Percentiles rank a stretch among this genome's conserved stretches.
Evolutionary conservation across 441 rosid species (phyloP).

Genomic region (Adansonia rubrostipa): DNA sequence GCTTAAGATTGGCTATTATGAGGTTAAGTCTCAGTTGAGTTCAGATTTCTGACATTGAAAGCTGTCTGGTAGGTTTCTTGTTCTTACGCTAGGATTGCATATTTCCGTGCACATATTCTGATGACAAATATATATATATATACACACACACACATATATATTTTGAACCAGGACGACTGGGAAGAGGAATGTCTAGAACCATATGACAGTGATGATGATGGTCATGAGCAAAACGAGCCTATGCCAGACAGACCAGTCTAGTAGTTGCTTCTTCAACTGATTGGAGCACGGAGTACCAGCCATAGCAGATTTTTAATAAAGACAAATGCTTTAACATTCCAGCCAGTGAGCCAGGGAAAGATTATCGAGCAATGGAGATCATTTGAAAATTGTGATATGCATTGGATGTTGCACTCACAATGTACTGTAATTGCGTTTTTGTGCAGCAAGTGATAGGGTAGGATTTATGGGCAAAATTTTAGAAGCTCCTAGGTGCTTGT

Average conservation of each 20-base stretch:
- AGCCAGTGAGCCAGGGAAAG: not conserved
- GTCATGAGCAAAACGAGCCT: not conserved
- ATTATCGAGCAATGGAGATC: not conserved
- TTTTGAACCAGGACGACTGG: slow-evolving; percentile 39
- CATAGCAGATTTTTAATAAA: not conserved
- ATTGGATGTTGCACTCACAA: not conserved
- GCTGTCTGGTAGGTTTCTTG: not conserved
- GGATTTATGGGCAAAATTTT: not conserved
- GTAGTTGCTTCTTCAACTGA: not conserved
- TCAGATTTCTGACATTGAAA: not conserved
- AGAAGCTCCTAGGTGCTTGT: not conserved
- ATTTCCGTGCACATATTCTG: not conserved
- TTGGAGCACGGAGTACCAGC: not conserved
- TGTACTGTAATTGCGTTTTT: not conserved
- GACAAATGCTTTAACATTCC: not conserved
- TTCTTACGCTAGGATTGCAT: not conserved
- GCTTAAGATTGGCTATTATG: not conserved
- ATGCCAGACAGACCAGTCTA: not conserved
- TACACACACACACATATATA: not conserved
- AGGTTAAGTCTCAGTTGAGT: not conserved
- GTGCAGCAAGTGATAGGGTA: not conserved
- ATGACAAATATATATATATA: not conserved
- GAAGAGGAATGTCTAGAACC: slow-evolving; percentile 38
- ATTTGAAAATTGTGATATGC: not conserved
- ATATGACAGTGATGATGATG: slow-evolving; percentile 30